Conservation (phyloP, 345 rosid species). For the Syzygium aromaticum region DNA sequence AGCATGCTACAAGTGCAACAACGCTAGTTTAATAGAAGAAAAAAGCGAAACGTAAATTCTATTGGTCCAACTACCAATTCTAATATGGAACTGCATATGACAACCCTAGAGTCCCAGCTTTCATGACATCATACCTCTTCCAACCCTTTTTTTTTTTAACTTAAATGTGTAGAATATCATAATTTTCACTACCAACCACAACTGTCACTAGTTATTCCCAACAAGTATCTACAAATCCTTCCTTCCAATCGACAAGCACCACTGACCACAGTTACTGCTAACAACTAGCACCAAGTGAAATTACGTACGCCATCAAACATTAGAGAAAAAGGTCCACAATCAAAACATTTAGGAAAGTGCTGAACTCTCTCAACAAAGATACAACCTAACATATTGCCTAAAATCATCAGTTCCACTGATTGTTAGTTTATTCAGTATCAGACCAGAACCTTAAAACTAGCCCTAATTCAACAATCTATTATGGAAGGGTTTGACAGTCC, state of each 20-base stretch:
- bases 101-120: background rate
- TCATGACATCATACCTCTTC: background rate
- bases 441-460: background rate
- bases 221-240: background rate
- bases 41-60: background rate
- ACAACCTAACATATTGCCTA: background rate
- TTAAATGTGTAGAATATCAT: background rate
- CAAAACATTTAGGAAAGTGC: background rate
- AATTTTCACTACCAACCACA: background rate
- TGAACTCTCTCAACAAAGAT: background rate
- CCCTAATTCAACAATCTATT: background rate
- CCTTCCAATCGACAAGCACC: background rate
- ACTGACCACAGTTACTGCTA: background rate
- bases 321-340: background rate
- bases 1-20: background rate
- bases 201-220: background rate
- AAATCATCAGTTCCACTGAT: background rate
- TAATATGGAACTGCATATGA: background rate
- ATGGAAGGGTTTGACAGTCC: background rate
- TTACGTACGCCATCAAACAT: background rate
- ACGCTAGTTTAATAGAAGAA: background rate
- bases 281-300: background rate
- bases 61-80: background rate
- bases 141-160: background rate
- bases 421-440: background rate